These are phyloP conservation scores for Trichoderma erinaceum DNA, from an alignment of 495 filamentous ascomycete species.

Conservation along the genomic window DNA sequence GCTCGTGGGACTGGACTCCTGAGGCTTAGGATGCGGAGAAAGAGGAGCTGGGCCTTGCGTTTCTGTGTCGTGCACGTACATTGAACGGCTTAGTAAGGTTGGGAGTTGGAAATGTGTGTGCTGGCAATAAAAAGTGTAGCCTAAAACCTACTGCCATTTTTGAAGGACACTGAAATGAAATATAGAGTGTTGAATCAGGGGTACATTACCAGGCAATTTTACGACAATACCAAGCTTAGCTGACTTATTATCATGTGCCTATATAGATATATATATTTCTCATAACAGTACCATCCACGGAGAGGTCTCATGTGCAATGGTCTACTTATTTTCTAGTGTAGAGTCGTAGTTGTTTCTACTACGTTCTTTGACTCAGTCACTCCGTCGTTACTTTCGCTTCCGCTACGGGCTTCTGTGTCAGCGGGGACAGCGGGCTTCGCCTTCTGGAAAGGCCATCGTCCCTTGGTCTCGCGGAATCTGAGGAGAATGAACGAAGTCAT, in stretches of 20 bases:
- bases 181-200: background rate
- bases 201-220: background rate
- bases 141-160: too few relatives aligned
- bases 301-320: too few relatives aligned
- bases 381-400: background rate
- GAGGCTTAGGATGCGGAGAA: constrained; percentile 27
- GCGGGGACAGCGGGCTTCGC: constrained; percentile 12
- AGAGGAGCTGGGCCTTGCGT: background rate
- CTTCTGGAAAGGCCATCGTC: constrained; percentile 53
- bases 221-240: background rate
- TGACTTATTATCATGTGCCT: too few relatives aligned
- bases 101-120: background rate
- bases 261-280: too few relatives aligned
- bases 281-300: too few relatives aligned
- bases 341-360: background rate
- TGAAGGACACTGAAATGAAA: background rate
- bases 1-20: constrained; percentile 53
- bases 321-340: background rate
- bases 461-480: constrained; percentile 61
- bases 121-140: background rate
- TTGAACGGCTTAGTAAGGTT: background rate
- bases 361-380: background rate
- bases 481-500: constrained; percentile 55
- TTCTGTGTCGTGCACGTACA: background rate
- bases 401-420: background rate